Conservation (phyloP, 805 yeast species). For the Starmerella roubikii region DNA sequence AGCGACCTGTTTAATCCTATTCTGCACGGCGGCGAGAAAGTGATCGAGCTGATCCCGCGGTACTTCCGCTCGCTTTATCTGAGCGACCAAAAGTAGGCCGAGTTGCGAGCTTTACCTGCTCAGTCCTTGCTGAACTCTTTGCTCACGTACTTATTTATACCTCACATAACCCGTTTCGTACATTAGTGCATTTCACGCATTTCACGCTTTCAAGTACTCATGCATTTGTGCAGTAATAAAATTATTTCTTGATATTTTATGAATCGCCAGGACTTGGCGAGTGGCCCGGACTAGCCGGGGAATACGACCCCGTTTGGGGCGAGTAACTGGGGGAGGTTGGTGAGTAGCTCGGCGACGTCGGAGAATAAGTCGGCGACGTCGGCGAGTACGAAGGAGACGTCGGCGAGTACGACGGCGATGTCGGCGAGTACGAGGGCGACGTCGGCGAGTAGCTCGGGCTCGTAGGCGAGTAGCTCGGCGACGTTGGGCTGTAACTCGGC, state of each 20-base stretch:
- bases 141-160: too few species aligned
- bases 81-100: too few species aligned
- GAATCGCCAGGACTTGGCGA: too few species aligned
- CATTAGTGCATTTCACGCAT: too few species aligned
- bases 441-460: constrained; percentile 69
- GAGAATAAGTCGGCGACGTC: constrained; percentile 4
- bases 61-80: constrained; percentile 17
- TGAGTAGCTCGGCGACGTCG: constrained; percentile 38
- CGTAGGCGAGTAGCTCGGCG: constrained; percentile 47
- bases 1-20: constrained; percentile 14
- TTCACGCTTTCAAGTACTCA: too few species aligned
- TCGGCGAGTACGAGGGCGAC: constrained; percentile 60
- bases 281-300: neutral
- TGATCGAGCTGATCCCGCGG: constrained; percentile 24
- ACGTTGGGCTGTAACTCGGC: constrained; percentile 64
- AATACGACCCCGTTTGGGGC: constrained; percentile 7
- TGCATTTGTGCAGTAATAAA: too few species aligned
- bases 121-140: too few species aligned
- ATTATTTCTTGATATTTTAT: too few species aligned
- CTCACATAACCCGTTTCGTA: too few species aligned
- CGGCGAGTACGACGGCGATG: constrained; percentile 49
- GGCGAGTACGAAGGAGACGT: constrained; percentile 46
- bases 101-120: too few species aligned
- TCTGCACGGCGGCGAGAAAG: constrained; percentile 21
- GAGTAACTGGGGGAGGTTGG: constrained; percentile 27